Conservation (phyloP, 176 grass and related monocot genomes). For the Musa beccarii region DNA sequence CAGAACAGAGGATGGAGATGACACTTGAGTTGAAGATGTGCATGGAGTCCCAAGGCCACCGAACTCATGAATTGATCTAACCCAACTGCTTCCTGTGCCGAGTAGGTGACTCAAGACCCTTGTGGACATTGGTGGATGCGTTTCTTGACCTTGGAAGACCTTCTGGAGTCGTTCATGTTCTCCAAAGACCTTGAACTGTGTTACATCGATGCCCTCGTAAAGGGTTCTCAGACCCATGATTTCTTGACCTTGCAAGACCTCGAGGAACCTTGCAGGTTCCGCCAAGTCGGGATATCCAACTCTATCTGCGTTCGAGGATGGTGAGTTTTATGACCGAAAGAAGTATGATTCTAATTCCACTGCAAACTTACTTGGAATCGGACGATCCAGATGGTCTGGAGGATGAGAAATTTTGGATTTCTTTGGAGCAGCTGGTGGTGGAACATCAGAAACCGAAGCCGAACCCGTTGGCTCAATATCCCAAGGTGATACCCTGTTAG, state of each 20-base stretch:
- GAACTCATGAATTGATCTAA: conserved; percentile 32
- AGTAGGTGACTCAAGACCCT: conserved; percentile 22
- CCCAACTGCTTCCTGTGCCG: conserved; percentile 33
- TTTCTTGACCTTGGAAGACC: conserved; percentile 99
- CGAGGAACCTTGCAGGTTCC: conserved; percentile 70
- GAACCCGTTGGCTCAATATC: conserved; percentile 54
- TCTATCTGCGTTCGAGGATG: conserved; percentile 35
- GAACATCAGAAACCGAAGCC: conserved; percentile 26
- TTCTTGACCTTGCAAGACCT: conserved; percentile 99
- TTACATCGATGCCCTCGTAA: background rate
- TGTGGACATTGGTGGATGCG: conserved; percentile 24
- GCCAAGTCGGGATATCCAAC: conserved; percentile 47
- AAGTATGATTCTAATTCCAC: background rate
- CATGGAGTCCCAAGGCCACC: conserved; percentile 24
- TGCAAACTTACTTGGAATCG: conserved; percentile 32
- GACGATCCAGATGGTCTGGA: conserved; percentile 33
- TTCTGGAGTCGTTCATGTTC: conserved; percentile 69
- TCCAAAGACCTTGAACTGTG: conserved; percentile 30
- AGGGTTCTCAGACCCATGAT: background rate
- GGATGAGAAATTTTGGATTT: conserved; percentile 57
- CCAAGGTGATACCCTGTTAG: conserved; percentile 86
- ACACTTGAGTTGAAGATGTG: conserved; percentile 29
- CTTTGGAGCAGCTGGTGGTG: conserved; percentile 47
- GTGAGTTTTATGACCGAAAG: background rate
- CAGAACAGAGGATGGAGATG: conserved; percentile 44